Evolutionary conservation across 495 filamentous ascomycete species (phyloP).

Genomic region (Aspergillus conjunctus): DNA sequence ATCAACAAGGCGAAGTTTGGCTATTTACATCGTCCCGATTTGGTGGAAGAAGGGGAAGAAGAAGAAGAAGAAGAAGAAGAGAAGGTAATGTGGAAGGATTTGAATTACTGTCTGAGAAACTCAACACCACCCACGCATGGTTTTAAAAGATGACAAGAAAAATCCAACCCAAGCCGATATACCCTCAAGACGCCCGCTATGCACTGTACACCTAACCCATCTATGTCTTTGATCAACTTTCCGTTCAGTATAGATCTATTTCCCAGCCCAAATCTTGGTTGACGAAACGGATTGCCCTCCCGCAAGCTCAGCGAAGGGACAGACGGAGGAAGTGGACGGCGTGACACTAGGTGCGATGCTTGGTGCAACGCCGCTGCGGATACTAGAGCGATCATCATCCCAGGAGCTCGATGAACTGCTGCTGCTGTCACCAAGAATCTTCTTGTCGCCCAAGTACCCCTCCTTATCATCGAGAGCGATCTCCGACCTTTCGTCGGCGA

Average conservation of each 20-base stretch:
- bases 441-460: slow-evolving; percentile 59
- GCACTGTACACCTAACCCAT: slow-evolving; percentile 11
- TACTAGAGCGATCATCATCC: slow-evolving; percentile 41
- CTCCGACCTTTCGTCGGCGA: slow-evolving; percentile 58
- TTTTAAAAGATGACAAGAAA: slow-evolving; percentile 3
- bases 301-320: slow-evolving; percentile 42
- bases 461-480: slow-evolving; percentile 57
- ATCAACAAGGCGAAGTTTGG: too few relatives aligned
- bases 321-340: slow-evolving; percentile 31
- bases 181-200: slow-evolving; percentile 17
- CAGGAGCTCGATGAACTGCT: slow-evolving; percentile 29
- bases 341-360: slow-evolving; percentile 15
- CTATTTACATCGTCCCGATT: too few relatives aligned
- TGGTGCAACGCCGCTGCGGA: slow-evolving; percentile 19
- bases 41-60: neutral
- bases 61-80: neutral
- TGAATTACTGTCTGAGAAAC: slow-evolving; percentile 6
- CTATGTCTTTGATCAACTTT: slow-evolving; percentile 3
- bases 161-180: slow-evolving; percentile 2
- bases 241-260: slow-evolving; percentile 3
- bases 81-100: neutral
- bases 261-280: slow-evolving; percentile 46
- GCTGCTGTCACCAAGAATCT: slow-evolving; percentile 43
- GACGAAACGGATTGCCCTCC: slow-evolving; percentile 25
- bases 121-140: slow-evolving; percentile 21